phyloP scores from a whole-genome alignment of 306 rosid genomes.

The Cicer chorassanicum region DNA sequence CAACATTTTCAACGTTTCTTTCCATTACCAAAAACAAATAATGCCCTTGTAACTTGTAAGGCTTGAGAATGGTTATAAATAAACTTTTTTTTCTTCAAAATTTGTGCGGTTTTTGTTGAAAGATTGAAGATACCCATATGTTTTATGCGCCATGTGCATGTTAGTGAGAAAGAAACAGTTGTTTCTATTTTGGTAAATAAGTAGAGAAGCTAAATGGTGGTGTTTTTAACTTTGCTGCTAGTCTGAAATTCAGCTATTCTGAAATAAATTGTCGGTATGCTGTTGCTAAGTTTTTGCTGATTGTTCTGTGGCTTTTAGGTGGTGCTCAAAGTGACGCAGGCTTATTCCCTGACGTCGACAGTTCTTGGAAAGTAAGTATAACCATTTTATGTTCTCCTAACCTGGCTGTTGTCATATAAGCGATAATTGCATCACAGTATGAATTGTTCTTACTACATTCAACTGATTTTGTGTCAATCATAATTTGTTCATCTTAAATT shows the following conservation, averaged over 20 bases:
- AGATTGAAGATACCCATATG: slow-evolving; percentile 14
- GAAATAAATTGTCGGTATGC: slow-evolving; percentile 9
- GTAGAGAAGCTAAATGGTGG: background rate
- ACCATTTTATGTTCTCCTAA: slow-evolving; percentile 40
- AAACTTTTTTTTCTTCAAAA: background rate
- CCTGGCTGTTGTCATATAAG: slow-evolving; percentile 17
- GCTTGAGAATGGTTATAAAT: slow-evolving; percentile 16
- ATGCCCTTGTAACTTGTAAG: slow-evolving; percentile 11
- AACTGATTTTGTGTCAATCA: slow-evolving; percentile 17
- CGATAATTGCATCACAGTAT: background rate
- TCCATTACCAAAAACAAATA: background rate
- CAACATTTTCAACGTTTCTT: background rate
- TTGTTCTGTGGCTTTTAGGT: slow-evolving; percentile 57
- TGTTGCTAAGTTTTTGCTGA: slow-evolving; percentile 27
- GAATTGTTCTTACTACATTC: slow-evolving; percentile 16
- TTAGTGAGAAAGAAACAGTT: background rate
- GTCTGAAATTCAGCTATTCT: slow-evolving; percentile 16
- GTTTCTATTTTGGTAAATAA: slow-evolving; percentile 31
- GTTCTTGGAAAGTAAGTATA: slow-evolving; percentile 89
- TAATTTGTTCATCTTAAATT: slow-evolving; percentile 7
- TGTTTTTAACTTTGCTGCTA: slow-evolving; percentile 9
- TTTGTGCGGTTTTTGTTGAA: slow-evolving; percentile 33
- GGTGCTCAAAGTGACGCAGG: slow-evolving; percentile 66
- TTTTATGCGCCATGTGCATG: slow-evolving; percentile 10
- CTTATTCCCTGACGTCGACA: slow-evolving; percentile 81